Percentiles rank a stretch among this genome's conserved stretches.
Conservation (phyloP, 345 rosid genomes). For the Populus ilicifolia region DNA sequence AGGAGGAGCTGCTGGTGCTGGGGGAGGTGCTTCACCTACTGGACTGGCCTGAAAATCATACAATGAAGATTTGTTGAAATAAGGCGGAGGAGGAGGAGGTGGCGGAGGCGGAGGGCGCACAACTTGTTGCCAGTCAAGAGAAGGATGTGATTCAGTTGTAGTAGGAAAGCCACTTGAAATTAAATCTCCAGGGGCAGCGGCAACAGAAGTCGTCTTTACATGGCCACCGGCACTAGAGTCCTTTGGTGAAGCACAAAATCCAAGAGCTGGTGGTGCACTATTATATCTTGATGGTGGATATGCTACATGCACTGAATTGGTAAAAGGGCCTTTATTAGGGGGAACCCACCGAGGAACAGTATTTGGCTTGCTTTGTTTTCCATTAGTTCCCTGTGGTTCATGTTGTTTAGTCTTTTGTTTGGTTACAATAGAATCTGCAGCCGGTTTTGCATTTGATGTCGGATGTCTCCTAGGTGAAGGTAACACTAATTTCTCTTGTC, state of each 20-base stretch:
- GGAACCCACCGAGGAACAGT: constrained; percentile 81
- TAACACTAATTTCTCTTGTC: constrained; percentile 47
- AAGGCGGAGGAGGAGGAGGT: constrained; percentile 12
- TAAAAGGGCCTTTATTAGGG: constrained; percentile 70
- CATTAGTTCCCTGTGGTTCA: constrained; percentile 50
- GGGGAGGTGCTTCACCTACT: background rate
- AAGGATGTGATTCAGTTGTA: constrained; percentile 31
- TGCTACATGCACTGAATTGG: constrained; percentile 73
- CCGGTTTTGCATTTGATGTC: constrained; percentile 37
- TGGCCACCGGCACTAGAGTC: constrained; percentile 40
- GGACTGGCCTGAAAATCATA: background rate
- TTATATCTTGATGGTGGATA: constrained; percentile 74
- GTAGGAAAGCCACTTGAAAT: constrained; percentile 41
- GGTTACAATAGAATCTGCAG: constrained; percentile 42
- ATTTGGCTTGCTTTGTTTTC: constrained; percentile 72
- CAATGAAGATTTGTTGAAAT: background rate
- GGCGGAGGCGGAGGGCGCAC: constrained; percentile 26
- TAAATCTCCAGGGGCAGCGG: constrained; percentile 19
- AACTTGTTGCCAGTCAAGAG: constrained; percentile 25
- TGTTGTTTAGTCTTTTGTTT: constrained; percentile 61
- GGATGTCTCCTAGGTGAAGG: constrained; percentile 50
- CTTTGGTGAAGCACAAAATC: constrained; percentile 43
- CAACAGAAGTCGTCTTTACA: constrained; percentile 32
- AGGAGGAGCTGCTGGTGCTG: background rate
- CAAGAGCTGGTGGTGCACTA: constrained; percentile 75